Evolutionary conservation across 495 filamentous ascomycete genomes (phyloP).

Genomic region (Pseudomonodictys pantanalensis): DNA sequence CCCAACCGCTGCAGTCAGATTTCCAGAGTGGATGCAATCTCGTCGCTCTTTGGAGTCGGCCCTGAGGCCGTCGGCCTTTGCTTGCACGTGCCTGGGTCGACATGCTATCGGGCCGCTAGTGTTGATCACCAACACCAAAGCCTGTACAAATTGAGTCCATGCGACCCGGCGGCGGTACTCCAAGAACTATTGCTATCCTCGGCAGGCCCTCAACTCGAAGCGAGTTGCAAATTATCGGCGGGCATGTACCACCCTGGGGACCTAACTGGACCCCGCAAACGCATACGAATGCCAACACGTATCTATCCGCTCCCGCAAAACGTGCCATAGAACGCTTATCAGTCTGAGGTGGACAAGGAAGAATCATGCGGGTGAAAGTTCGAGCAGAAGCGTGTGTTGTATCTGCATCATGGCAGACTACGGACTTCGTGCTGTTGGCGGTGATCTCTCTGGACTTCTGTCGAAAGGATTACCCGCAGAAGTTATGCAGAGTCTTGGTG

Average conservation of each 20-base stretch:
- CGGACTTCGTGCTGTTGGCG: neutral
- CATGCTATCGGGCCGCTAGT: neutral
- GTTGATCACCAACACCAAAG: conserved; percentile 12
- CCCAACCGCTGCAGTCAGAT: conserved; percentile 5
- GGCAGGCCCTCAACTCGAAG: neutral
- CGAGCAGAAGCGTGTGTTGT: no score
- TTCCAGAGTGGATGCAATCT: neutral
- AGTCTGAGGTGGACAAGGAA: no score
- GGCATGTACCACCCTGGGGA: neutral
- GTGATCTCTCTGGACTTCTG: no score
- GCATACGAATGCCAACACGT: conserved; percentile 2
- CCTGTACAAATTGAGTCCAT: conserved; percentile 14
- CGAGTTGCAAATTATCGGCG: no score
- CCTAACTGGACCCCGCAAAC: conserved; percentile 18
- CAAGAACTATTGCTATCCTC: neutral
- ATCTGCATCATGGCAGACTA: neutral
- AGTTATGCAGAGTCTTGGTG: no score
- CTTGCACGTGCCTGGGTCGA: neutral
- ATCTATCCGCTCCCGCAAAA: conserved; percentile 14
- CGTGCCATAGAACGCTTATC: no score
- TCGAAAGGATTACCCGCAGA: no score
- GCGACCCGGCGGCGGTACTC: no score
- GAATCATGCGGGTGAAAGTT: neutral
- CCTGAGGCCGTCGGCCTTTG: neutral
- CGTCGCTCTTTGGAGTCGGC: neutral